These are phyloP conservation scores for Botrytis tulipae DNA, from an alignment of 2,329 filamentous ascomycete genomes.

Conservation along the genomic window DNA sequence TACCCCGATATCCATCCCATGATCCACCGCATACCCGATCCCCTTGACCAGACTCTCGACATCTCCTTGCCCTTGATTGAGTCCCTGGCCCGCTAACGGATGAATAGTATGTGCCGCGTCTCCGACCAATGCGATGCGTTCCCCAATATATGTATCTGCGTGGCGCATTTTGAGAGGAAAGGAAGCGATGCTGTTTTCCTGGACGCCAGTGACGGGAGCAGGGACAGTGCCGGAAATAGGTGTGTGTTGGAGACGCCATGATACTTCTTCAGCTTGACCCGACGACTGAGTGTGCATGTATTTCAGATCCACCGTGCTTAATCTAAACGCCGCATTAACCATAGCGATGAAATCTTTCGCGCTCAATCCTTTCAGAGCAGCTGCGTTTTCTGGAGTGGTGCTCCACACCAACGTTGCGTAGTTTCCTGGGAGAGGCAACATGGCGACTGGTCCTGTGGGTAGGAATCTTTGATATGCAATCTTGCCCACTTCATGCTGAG, in stretches of 20 bases:
- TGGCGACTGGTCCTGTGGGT: conserved; percentile 84
- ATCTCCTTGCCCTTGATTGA: conserved; percentile 91
- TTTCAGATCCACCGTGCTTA: conserved; percentile 73
- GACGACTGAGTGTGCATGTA: conserved; percentile 70
- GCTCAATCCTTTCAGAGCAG: conserved; percentile 73
- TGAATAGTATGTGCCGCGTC: conserved; percentile 96
- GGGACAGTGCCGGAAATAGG: conserved; percentile 52
- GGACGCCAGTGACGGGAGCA: conserved; percentile 65
- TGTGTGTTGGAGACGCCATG: conserved; percentile 80
- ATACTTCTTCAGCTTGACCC: conserved; percentile 69
- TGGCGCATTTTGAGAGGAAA: conserved; percentile 92
- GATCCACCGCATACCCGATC: conserved; percentile 72
- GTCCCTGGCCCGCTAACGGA: conserved; percentile 87
- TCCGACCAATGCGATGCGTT: conserved; percentile 87
- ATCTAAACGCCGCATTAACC: conserved; percentile 90
- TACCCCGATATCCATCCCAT: conserved; percentile 85
- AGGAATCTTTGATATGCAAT: conserved; percentile 95
- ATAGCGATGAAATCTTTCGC: conserved; percentile 74
- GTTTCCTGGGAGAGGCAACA: conserved; percentile 84
- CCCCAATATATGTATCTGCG: conserved; percentile 87
- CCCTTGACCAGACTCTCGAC: conserved; percentile 73
- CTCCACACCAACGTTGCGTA: conserved; percentile 91
- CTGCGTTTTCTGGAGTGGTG: conserved; percentile 77
- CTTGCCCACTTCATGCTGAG: conserved; percentile 55
- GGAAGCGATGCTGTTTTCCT: conserved; percentile 76